These are phyloP conservation scores for Chaetomium sp. DNA, from an alignment of 2,329 filamentous ascomycete genomes.

Conservation along the genomic window DNA sequence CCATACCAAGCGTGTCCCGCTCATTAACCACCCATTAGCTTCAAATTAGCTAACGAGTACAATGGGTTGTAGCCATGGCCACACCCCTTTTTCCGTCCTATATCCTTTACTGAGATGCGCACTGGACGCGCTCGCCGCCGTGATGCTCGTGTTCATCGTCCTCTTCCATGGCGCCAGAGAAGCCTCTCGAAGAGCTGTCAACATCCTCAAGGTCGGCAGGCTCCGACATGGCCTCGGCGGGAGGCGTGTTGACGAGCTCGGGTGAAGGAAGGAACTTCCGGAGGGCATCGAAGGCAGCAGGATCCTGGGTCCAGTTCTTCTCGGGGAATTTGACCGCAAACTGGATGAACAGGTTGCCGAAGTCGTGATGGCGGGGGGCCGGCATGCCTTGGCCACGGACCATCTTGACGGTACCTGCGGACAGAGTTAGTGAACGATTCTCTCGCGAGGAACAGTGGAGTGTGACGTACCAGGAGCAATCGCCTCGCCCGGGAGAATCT, in stretches of 20 bases:
- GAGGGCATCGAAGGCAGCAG: constrained; percentile 74
- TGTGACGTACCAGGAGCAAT: constrained; percentile 78
- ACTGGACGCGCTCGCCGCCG: constrained; percentile 78
- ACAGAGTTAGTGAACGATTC: constrained; percentile 29
- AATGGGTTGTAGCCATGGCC: background rate
- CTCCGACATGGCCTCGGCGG: constrained; percentile 86
- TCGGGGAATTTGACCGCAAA: constrained; percentile 98
- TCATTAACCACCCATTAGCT: constrained; percentile 4
- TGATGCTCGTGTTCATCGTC: constrained; percentile 77
- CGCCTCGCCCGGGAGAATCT: constrained; percentile 90
- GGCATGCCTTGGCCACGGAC: constrained; percentile 98
- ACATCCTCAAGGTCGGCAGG: constrained; percentile 84
- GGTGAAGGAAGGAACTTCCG: constrained; percentile 82
- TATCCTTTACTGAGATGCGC: constrained; percentile 74
- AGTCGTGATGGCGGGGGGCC: constrained; percentile 90
- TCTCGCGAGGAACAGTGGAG: background rate
- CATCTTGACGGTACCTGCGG: constrained; percentile 82
- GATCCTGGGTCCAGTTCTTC: constrained; percentile 67
- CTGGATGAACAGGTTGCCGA: constrained; percentile 94
- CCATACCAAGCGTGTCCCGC: background rate
- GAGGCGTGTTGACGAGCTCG: constrained; percentile 64
- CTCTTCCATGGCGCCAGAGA: constrained; percentile 70
- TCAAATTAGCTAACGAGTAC: background rate
- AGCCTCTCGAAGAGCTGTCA: constrained; percentile 68
- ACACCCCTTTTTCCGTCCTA: background rate